Conservation (phyloP, 2,329 filamentous ascomycete genomes). For the Magnaporthiopsis rhizophila region DNA sequence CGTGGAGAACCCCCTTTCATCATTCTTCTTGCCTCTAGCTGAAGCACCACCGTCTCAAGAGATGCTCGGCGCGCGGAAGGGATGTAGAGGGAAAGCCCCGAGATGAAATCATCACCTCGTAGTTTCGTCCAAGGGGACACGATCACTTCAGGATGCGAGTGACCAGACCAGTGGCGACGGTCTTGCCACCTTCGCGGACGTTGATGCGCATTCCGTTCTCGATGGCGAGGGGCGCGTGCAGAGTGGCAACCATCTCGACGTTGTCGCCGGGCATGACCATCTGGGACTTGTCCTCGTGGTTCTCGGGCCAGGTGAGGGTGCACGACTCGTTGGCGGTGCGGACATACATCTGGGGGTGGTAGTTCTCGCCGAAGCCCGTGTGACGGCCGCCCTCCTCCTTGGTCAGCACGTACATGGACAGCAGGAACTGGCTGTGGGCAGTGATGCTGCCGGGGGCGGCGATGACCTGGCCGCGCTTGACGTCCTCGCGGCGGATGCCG, state of each 20-base stretch:
- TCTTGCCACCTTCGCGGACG: slow-evolving; percentile 91
- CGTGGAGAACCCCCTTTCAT: not conserved
- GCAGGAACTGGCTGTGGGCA: slow-evolving; percentile 84
- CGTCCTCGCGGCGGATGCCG: slow-evolving; percentile 91
- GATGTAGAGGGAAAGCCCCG: slow-evolving; percentile 4
- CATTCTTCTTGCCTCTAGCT: not conserved
- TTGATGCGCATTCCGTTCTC: slow-evolving; percentile 96
- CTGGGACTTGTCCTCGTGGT: slow-evolving; percentile 64
- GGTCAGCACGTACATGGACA: slow-evolving; percentile 92
- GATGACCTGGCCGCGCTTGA: slow-evolving; percentile 91
- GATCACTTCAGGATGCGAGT: slow-evolving; percentile 60
- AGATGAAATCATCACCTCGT: not conserved
- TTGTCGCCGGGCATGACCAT: slow-evolving; percentile 99
- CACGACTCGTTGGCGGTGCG: slow-evolving; percentile 80
- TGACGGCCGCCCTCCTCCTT: slow-evolving; percentile 98
- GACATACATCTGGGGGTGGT: slow-evolving; percentile 93
- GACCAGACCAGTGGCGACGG: slow-evolving; percentile 75
- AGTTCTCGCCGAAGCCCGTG: slow-evolving; percentile 92
- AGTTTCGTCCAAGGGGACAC: not conserved
- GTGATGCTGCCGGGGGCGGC: slow-evolving; percentile 75
- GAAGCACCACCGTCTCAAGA: not conserved
- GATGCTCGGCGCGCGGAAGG: not conserved
- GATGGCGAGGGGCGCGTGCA: slow-evolving; percentile 77
- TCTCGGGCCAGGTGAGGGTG: slow-evolving; percentile 79
- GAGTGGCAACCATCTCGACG: slow-evolving; percentile 88